Conservation (phyloP, 345 rosid genomes). For the Dovyalis caffra region DNA sequence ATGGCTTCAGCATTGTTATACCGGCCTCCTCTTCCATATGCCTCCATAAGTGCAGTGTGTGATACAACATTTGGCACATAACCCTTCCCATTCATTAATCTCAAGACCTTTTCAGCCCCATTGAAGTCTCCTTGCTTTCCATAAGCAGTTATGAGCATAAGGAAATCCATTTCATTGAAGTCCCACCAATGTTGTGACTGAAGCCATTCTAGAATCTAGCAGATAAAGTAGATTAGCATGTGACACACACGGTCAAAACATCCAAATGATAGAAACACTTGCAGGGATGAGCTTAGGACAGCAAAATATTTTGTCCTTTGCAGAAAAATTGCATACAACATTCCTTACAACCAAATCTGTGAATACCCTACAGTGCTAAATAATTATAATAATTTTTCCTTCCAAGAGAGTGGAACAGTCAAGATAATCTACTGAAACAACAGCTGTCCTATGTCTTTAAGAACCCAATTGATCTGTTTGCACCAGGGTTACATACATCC, state of each 20-base stretch:
- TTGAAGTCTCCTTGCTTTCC: constrained; percentile 90
- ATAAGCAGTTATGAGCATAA: constrained; percentile 85
- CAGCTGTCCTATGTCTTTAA: too few relatives aligned
- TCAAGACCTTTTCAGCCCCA: constrained; percentile 72
- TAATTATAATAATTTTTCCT: too few relatives aligned
- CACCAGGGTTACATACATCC: too few relatives aligned
- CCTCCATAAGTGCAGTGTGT: constrained; percentile 92
- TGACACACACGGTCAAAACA: not conserved
- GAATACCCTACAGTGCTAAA: too few relatives aligned
- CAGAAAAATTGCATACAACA: too few relatives aligned
- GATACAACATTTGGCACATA: constrained; percentile 72
- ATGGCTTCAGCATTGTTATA: constrained; percentile 91
- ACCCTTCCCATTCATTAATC: constrained; percentile 66
- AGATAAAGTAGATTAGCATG: constrained; percentile 16
- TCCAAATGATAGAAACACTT: not conserved
- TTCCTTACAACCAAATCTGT: not conserved
- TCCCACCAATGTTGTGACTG: constrained; percentile 83
- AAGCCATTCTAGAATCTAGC: constrained; percentile 93
- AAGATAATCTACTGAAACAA: too few relatives aligned
- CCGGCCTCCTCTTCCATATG: constrained; percentile 85
- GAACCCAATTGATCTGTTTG: too few relatives aligned
- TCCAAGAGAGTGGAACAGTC: too few relatives aligned
- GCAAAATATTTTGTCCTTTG: not conserved
- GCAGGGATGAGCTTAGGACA: not conserved
- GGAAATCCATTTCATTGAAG: constrained; percentile 79